Conservation (phyloP, 257 asterid genomes). For the Linaria vulgaris region DNA sequence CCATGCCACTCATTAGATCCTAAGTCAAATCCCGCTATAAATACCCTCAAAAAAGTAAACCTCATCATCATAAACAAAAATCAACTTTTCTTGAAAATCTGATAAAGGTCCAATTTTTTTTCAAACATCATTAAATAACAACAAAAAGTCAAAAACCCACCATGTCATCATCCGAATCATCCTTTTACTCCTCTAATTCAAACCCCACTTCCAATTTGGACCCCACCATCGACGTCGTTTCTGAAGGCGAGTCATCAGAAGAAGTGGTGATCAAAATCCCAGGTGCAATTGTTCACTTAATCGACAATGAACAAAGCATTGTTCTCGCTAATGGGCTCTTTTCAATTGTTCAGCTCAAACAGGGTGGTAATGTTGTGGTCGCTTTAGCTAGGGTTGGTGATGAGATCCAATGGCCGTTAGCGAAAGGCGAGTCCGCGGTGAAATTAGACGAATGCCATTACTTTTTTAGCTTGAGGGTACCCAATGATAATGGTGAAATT, state of each 20-base stretch:
- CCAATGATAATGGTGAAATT: constrained; percentile 33
- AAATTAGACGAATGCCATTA: constrained; percentile 82
- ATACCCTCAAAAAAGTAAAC: too few relatives aligned
- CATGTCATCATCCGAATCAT: too few relatives aligned
- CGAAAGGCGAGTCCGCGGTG: constrained; percentile 80
- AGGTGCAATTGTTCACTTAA: constrained; percentile 69
- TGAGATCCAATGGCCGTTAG: constrained; percentile 90
- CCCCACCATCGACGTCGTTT: background rate
- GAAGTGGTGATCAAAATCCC: constrained; percentile 64
- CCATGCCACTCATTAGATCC: too few relatives aligned
- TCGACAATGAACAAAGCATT: constrained; percentile 56
- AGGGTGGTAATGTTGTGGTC: constrained; percentile 70
- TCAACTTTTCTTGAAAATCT: too few relatives aligned
- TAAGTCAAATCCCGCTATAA: too few relatives aligned
- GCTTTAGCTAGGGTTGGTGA: constrained; percentile 78
- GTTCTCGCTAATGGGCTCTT: constrained; percentile 76
- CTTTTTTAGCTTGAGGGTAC: constrained; percentile 68
- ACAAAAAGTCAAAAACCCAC: too few relatives aligned
- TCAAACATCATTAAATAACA: too few relatives aligned
- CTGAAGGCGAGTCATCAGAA: constrained; percentile 42
- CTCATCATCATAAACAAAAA: too few relatives aligned
- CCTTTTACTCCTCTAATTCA: too few relatives aligned
- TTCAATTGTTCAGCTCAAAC: constrained; percentile 53
- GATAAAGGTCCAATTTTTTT: too few relatives aligned
- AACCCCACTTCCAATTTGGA: too few relatives aligned